Percentiles rank a stretch among this genome's conserved stretches.
phyloP scores from a whole-genome alignment of 202 grass and related monocot species.

The Elaeis oleifera region DNA sequence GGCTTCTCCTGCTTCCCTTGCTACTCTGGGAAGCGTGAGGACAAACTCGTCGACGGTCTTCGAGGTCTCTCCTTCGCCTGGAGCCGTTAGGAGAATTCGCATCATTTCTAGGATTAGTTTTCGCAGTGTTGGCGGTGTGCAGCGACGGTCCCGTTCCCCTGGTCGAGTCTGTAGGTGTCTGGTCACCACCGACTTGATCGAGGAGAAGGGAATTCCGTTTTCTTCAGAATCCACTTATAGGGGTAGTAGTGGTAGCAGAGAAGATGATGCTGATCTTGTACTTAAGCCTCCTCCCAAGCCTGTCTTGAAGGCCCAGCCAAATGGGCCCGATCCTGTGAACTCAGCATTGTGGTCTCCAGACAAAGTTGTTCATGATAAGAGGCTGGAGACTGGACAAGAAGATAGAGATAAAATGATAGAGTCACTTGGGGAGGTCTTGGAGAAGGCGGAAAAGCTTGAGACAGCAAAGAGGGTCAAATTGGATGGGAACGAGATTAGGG shows the following conservation, averaged over 20 bases:
- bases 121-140: slow-evolving; percentile 23
- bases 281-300: slow-evolving; percentile 67
- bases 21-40: slow-evolving; percentile 64
- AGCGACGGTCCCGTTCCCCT: slow-evolving; percentile 33
- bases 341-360: slow-evolving; percentile 26
- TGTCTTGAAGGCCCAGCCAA: slow-evolving; percentile 24
- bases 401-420: slow-evolving; percentile 65
- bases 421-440: slow-evolving; percentile 71
- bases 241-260: slow-evolving; percentile 24
- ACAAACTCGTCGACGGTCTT: slow-evolving; percentile 24
- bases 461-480: slow-evolving; percentile 27
- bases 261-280: slow-evolving; percentile 40
- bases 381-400: slow-evolving; percentile 24
- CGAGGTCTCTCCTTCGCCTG: slow-evolving; percentile 12
- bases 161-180: slow-evolving; percentile 72
- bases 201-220: slow-evolving; percentile 61
- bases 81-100: slow-evolving; percentile 32
- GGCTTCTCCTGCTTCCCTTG: slow-evolving; percentile 61
- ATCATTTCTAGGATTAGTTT: slow-evolving; percentile 62
- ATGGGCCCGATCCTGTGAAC: slow-evolving; percentile 38
- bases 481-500: slow-evolving; percentile 18
- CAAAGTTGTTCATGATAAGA: slow-evolving; percentile 22
- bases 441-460: slow-evolving; percentile 89
- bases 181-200: slow-evolving; percentile 68
- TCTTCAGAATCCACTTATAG: slow-evolving; percentile 44